A percentile compares a stretch with the other conserved stretches of the same genome.
These are phyloP conservation scores for Globisporangium okanoganense DNA, from an alignment of 352 stramenopile species.

Conservation along the genomic window DNA sequence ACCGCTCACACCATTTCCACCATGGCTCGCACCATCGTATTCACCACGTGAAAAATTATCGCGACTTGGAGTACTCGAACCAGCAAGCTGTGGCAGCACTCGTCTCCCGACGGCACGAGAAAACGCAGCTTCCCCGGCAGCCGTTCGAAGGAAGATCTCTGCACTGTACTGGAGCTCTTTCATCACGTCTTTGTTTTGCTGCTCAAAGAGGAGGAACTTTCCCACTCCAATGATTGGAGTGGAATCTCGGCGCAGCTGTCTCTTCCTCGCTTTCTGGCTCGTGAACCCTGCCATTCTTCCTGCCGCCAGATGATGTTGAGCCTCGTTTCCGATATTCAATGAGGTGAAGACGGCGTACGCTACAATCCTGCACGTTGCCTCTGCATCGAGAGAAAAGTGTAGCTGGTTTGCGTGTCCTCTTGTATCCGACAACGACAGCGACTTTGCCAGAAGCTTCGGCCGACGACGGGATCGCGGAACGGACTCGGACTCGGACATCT, in stretches of 20 bases:
- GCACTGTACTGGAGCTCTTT: conserved; percentile 89
- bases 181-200: conserved; percentile 90
- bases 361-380: conserved; percentile 79
- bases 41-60: neutral
- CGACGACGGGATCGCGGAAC: conserved; percentile 24
- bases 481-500: conserved; percentile 73
- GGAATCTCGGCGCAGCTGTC: conserved; percentile 65
- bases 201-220: conserved; percentile 86
- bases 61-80: neutral
- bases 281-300: conserved; percentile 23
- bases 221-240: conserved; percentile 64
- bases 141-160: conserved; percentile 73
- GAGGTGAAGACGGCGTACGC: conserved; percentile 74
- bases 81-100: conserved; percentile 41
- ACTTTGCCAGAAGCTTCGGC: conserved; percentile 14
- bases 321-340: conserved; percentile 21
- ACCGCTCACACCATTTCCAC: neutral
- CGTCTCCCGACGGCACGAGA: conserved; percentile 62
- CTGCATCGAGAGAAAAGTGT: conserved; percentile 79
- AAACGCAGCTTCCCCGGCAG: conserved; percentile 68
- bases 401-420: conserved; percentile 51
- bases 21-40: neutral
- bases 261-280: conserved; percentile 70
- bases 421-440: conserved; percentile 18
- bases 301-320: conserved; percentile 8